Conservation (phyloP, 2,329 filamentous ascomycete genomes). For the Macrophomina pseudophaseolina region DNA sequence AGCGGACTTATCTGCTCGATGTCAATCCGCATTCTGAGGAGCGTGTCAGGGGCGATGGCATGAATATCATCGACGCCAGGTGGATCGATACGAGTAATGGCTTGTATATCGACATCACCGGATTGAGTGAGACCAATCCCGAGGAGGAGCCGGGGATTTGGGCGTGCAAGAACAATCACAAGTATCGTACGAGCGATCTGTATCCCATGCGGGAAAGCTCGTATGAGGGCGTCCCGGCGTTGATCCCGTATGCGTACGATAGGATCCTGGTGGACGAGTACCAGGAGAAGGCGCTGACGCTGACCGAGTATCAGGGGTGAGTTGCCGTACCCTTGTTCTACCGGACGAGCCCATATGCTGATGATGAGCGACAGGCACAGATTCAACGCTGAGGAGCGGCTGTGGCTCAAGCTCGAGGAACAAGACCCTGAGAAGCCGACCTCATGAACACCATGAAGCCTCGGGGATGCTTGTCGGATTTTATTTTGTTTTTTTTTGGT, state of each 20-base stretch:
- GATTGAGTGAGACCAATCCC: conserved; percentile 70
- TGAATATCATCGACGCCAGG: conserved; percentile 81
- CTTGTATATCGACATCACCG: conserved; percentile 84
- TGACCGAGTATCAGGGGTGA: conserved; percentile 67
- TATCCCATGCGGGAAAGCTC: conserved; percentile 75
- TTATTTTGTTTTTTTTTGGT: not conserved
- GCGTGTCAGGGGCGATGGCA: conserved; percentile 66
- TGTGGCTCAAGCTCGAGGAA: conserved; percentile 59
- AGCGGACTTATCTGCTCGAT: conserved; percentile 71
- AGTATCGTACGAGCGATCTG: conserved; percentile 71
- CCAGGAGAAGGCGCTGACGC: conserved; percentile 62
- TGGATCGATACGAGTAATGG: conserved; percentile 81
- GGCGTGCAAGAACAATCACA: conserved; percentile 81
- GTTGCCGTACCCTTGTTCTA: conserved; percentile 36
- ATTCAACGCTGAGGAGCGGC: conserved; percentile 63
- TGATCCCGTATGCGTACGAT: conserved; percentile 72
- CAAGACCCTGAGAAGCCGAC: conserved; percentile 13
- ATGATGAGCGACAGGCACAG: conserved; percentile 55
- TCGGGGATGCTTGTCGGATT: not conserved
- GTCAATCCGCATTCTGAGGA: conserved; percentile 73
- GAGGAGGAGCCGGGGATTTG: conserved; percentile 66
- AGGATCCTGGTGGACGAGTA: conserved; percentile 71
- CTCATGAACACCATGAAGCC: not conserved
- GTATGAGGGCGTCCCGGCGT: conserved; percentile 75
- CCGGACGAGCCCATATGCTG: conserved; percentile 20